These are phyloP conservation scores for Orbilia brochopaga DNA, from an alignment of 2,329 filamentous ascomycete species.

Conservation along the genomic window DNA sequence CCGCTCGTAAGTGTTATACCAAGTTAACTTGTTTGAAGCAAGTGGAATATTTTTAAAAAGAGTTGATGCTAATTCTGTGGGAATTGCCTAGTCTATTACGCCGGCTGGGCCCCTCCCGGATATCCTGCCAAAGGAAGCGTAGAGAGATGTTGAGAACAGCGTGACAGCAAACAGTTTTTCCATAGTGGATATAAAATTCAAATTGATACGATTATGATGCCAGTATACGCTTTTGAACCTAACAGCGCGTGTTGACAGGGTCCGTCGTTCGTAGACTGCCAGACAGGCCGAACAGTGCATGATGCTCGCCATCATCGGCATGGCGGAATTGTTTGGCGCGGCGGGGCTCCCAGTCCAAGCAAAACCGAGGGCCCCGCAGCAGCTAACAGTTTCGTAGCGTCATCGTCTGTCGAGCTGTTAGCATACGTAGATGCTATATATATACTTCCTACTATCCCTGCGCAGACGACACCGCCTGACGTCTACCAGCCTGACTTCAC, in stretches of 20 bases:
- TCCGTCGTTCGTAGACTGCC: too few species aligned
- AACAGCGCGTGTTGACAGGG: too few species aligned
- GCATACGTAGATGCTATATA: too few species aligned
- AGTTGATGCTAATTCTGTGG: background rate
- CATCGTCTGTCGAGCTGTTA: too few species aligned
- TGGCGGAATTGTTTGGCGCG: background rate
- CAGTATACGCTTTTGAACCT: too few species aligned
- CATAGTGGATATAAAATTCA: background rate
- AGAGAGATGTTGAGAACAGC: background rate
- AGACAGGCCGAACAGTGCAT: too few species aligned
- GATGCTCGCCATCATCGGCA: background rate
- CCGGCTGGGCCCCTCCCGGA: conserved; percentile 40
- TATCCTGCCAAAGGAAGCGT: conserved; percentile 35
- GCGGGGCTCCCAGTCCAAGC: background rate
- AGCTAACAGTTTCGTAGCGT: background rate
- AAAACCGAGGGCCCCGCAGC: background rate
- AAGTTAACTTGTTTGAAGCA: too few species aligned
- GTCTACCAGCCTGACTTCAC: background rate
- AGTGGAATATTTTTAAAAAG: too few species aligned
- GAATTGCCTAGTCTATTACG: conserved; percentile 32
- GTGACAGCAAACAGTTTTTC: background rate
- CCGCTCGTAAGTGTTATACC: conserved; percentile 59
- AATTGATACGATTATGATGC: too few species aligned
- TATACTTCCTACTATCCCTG: background rate
- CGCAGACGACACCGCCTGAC: conserved; percentile 21